phyloP scores from a whole-genome alignment of 2,329 filamentous ascomycete species.

The Colletotrichum chlorophyti region DNA sequence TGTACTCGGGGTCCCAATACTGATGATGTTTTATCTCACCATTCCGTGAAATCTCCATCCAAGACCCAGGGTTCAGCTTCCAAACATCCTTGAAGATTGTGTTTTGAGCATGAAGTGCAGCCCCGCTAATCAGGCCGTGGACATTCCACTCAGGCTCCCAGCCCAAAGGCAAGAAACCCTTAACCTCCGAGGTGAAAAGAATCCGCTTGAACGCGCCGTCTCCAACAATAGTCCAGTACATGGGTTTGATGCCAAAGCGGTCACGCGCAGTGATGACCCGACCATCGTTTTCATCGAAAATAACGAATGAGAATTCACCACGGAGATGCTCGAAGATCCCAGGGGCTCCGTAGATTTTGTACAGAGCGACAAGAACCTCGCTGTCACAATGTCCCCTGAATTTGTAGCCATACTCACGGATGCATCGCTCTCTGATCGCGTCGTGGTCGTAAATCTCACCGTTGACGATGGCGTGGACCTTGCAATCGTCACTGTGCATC shows the following conservation, averaged over 20 bases:
- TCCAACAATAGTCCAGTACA: conserved; percentile 53
- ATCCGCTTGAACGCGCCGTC: conserved; percentile 37
- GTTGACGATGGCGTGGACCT: conserved; percentile 62
- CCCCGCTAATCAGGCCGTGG: conserved; percentile 47
- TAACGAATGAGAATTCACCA: conserved; percentile 60
- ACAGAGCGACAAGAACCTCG: conserved; percentile 60
- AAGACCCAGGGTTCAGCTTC: conserved; percentile 51
- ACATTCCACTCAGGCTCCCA: conserved; percentile 62
- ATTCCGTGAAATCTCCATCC: conserved; percentile 46
- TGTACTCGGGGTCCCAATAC: conserved; percentile 62
- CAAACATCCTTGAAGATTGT: conserved; percentile 58
- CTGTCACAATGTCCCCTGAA: conserved; percentile 56
- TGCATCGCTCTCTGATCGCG: conserved; percentile 45
- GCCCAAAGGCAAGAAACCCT: conserved; percentile 57
- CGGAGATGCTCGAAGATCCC: conserved; percentile 48
- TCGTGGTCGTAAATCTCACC: conserved; percentile 65
- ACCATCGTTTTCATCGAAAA: conserved; percentile 50
- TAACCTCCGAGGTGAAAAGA: conserved; percentile 59
- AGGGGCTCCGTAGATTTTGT: conserved; percentile 51
- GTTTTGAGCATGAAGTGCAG: conserved; percentile 50
- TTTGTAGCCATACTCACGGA: conserved; percentile 41
- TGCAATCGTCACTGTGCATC: conserved; percentile 41
- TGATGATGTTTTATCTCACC: conserved; percentile 43
- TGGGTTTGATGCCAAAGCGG: conserved; percentile 63
- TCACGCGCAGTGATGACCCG: conserved; percentile 56